A percentile compares a stretch with the other conserved stretches of the same genome.
Conservation (phyloP, 2,329 filamentous ascomycete genomes). For the Colletotrichum phormii region DNA sequence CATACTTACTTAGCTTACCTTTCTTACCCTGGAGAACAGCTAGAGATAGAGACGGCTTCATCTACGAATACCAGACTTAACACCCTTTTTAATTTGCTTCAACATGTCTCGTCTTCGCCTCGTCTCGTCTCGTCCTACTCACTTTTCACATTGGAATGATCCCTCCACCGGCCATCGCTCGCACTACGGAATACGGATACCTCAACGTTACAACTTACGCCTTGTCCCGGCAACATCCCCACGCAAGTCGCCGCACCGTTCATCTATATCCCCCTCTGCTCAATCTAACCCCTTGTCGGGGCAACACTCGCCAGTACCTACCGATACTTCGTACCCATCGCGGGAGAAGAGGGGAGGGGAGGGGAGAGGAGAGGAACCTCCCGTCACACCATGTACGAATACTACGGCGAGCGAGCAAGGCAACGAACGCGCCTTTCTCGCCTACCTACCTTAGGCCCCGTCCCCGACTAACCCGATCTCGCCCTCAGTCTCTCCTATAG, state of each 20-base stretch:
- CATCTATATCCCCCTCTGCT: neutral
- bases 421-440: neutral
- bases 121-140: slow-evolving; percentile 10
- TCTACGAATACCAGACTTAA: neutral
- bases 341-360: neutral
- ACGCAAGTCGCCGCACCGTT: slow-evolving; percentile 18
- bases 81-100: neutral
- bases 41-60: neutral
- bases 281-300: slow-evolving; percentile 4
- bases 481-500: neutral
- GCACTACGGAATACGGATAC: neutral
- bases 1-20: neutral
- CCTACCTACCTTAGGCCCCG: neutral
- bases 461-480: neutral
- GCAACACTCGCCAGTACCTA: neutral
- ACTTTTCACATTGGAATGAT: slow-evolving; percentile 22
- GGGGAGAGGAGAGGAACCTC: slow-evolving; percentile 3
- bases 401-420: neutral
- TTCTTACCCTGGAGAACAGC: neutral
- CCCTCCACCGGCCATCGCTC: slow-evolving; percentile 4
- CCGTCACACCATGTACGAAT: slow-evolving; percentile 13
- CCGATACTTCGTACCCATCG: neutral
- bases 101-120: neutral
- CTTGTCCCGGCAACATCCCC: neutral
- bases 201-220: slow-evolving; percentile 2